Evolutionary conservation across 768 basidiomycete genomes (phyloP).

Genomic region (Wakefieldia striispora): DNA sequence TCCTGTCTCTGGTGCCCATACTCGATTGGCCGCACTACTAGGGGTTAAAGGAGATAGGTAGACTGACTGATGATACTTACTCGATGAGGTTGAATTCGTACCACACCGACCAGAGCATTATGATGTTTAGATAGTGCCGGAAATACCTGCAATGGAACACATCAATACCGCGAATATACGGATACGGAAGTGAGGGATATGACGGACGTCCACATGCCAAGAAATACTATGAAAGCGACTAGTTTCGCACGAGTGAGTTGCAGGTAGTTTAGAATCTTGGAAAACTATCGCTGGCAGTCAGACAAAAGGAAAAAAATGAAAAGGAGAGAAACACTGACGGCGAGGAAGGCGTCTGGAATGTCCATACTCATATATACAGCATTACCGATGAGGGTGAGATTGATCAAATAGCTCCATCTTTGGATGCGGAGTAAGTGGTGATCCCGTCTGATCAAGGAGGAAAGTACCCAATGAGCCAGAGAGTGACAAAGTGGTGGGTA

Average conservation of each 20-base stretch:
- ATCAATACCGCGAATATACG: not conserved
- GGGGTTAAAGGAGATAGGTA: conserved; percentile 3
- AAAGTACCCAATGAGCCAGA: conserved; percentile 87
- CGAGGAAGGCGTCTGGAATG: conserved; percentile 85
- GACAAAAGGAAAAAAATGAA: not conserved
- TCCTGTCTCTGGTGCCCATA: conserved; percentile 61
- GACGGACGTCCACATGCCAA: conserved; percentile 79
- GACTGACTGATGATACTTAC: conserved; percentile 40
- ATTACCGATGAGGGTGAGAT: conserved; percentile 84
- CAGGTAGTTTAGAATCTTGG: conserved; percentile 89
- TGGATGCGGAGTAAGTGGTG: not conserved
- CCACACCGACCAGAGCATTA: conserved; percentile 88
- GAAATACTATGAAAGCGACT: conserved; percentile 61
- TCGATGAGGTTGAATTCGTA: conserved; percentile 71
- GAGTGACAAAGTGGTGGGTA: conserved; percentile 87
- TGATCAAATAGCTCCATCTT: conserved; percentile 83
- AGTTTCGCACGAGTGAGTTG: conserved; percentile 62
- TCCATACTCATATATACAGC: conserved; percentile 98
- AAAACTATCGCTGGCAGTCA: conserved; percentile 45
- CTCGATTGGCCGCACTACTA: conserved; percentile 49
- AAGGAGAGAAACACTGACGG: conserved; percentile 45
- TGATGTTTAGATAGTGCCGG: conserved; percentile 87
- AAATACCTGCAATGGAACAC: conserved; percentile 61
- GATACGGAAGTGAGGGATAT: not conserved
- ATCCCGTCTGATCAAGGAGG: not conserved